phyloP scores from a whole-genome alignment of 2,329 filamentous ascomycete genomes.

The Penicillium sp. region DNA sequence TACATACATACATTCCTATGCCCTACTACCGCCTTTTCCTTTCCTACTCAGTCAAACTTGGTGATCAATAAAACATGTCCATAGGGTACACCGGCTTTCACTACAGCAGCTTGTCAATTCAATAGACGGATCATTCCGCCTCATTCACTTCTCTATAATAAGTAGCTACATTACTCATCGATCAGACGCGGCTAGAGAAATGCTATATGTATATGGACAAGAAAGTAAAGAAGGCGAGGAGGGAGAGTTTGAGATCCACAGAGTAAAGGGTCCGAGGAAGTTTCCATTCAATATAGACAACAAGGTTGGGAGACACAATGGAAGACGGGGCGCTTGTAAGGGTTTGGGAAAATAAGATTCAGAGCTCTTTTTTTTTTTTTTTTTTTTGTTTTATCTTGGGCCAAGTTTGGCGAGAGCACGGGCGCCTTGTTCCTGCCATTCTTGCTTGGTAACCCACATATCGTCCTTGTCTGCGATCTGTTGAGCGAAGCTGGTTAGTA shows the following conservation, averaged over 20 bases:
- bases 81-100: not conserved
- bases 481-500: conserved; percentile 18
- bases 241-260: conserved; percentile 25
- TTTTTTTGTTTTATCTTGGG: conserved; percentile 65
- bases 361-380: conserved; percentile 23
- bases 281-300: conserved; percentile 11
- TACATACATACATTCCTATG: not conserved
- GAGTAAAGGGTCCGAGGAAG: conserved; percentile 16
- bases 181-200: not conserved
- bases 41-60: not conserved
- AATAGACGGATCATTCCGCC: not conserved
- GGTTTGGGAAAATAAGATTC: conserved; percentile 8
- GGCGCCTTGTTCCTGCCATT: conserved; percentile 93
- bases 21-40: not conserved
- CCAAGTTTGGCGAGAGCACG: conserved; percentile 90
- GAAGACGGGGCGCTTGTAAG: conserved; percentile 6
- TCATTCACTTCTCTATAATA: conserved; percentile 4
- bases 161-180: conserved; percentile 9
- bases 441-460: conserved; percentile 98
- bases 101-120: not conserved
- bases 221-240: conserved; percentile 12
- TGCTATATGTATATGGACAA: conserved; percentile 21
- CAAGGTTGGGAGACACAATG: not conserved
- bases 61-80: not conserved
- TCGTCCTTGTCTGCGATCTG: conserved; percentile 96